A percentile compares a stretch with the other conserved stretches of the same genome.
Conservation (phyloP, 1,139 yeast species). For the Yamadazyma aaseri region DNA sequence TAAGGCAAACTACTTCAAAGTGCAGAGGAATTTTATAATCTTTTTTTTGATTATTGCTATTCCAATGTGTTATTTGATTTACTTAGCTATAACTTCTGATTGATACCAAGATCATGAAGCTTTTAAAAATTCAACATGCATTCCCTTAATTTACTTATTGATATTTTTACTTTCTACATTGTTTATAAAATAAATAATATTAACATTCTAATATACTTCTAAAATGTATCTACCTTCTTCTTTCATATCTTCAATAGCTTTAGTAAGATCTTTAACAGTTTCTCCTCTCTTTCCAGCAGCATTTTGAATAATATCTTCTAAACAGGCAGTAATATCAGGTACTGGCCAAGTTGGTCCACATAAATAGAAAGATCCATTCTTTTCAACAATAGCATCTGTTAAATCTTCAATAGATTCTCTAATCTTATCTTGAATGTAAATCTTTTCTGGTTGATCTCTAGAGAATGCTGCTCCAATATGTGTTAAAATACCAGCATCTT, state of each 20-base stretch:
- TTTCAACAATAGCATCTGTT: constrained; percentile 73
- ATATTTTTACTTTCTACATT: background rate
- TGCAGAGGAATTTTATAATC: no score
- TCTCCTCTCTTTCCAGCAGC: constrained; percentile 71
- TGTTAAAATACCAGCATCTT: constrained; percentile 87
- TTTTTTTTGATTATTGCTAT: no score
- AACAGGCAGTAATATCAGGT: constrained; percentile 90
- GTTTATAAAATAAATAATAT: no score
- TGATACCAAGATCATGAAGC: no score
- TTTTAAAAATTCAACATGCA: no score
- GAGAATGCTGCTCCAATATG: constrained; percentile 98
- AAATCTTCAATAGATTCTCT: constrained; percentile 71
- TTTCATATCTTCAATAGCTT: constrained; percentile 89
- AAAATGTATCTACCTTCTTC: constrained; percentile 89
- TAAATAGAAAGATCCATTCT: constrained; percentile 87
- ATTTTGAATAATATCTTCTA: constrained; percentile 72
- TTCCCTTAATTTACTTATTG: background rate
- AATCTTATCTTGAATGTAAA: constrained; percentile 93
- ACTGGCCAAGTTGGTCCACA: constrained; percentile 99
- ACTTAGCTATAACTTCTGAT: no score
- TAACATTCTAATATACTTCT: constrained; percentile 72
- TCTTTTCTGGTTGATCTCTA: constrained; percentile 93
- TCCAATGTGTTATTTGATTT: no score
- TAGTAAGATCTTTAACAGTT: constrained; percentile 64
- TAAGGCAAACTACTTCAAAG: no score